Evolutionary conservation across 2,329 filamentous ascomycete genomes (phyloP), one percentile per base, ranked within the genome.

Genomic region (Arthrobotrys sinensis): DNA sequence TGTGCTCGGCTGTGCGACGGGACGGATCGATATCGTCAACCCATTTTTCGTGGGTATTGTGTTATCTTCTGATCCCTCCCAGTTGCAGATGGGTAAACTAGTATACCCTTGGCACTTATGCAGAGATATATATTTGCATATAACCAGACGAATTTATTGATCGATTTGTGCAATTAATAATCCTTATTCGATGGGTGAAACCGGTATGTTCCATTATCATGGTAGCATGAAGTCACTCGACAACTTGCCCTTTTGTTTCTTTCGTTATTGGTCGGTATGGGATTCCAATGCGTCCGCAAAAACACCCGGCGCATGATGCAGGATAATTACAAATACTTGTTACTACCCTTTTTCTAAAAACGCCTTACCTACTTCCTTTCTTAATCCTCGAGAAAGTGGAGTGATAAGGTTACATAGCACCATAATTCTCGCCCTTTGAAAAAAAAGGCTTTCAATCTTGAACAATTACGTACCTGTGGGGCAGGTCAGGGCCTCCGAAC

Each of bases 231-330:
- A 34, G 55, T 60, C 36, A 60, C 34, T 43, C 55, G 55, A 43
- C 55, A n/a, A 28, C 12, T 28, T 60, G n/a, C 4, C 28, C 28
- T 28, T 34, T 53, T 10, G 11, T 8, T 36, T 19, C 28, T 38
- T 57, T 38, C 52, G 8, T 32, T 57, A 38, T 57, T 57, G 32
- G 52, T 12, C 34, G 46, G 28, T 28, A 24, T 24, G 19, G n/a
- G n/a, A 28, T 50, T 50, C 46, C 4, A 28, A 4, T 12, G n/a
- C 6, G 53, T 80, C 10, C 45, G 82, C 81, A 40, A 81, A 87
- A 68, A n/a, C 43, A 24, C 16, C 5, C 5, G 50, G 32, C 21
- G 66, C 55, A 34, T 46, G 8, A 38, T 48, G 46, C 45, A 40
- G 24, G 43, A 73, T 67, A 75, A 75, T 75, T 66, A 67, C 70